Conservation (phyloP, 768 basidiomycete species). For the Lyophyllum decastes region DNA sequence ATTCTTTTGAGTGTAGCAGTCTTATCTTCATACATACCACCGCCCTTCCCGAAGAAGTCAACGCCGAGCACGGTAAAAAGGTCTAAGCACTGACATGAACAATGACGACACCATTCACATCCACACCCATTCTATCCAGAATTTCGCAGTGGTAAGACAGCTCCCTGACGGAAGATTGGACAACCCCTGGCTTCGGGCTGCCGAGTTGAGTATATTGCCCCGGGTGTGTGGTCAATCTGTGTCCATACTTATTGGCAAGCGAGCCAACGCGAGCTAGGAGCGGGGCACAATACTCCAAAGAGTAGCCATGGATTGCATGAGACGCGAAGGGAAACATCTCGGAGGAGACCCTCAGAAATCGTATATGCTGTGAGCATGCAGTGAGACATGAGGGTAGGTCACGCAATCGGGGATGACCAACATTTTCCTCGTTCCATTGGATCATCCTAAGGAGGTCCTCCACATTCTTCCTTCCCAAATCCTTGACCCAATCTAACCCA, state of each 20-base stretch:
- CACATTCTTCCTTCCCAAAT: slow-evolving; percentile 74
- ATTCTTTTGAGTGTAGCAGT: slow-evolving; percentile 66
- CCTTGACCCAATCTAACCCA: slow-evolving; percentile 81
- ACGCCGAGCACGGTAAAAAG: not conserved
- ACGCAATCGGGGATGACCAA: slow-evolving; percentile 23
- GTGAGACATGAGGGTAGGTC: not conserved
- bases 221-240: slow-evolving; percentile 85
- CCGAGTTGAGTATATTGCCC: slow-evolving; percentile 87
- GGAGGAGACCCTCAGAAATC: slow-evolving; percentile 87
- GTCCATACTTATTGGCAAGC: slow-evolving; percentile 68
- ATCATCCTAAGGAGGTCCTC: slow-evolving; percentile 74
- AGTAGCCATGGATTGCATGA: slow-evolving; percentile 79
- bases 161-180: slow-evolving; percentile 77
- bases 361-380: slow-evolving; percentile 54
- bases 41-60: slow-evolving; percentile 49
- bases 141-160: slow-evolving; percentile 87
- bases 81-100: slow-evolving; percentile 58
- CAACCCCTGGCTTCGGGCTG: slow-evolving; percentile 73
- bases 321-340: slow-evolving; percentile 95
- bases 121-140: slow-evolving; percentile 82
- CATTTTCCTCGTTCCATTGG: slow-evolving; percentile 91
- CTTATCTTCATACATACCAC: slow-evolving; percentile 86
- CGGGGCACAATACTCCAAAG: slow-evolving; percentile 68
- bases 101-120: slow-evolving; percentile 85
- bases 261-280: slow-evolving; percentile 59